Percentiles rank a stretch among this genome's conserved stretches.
Evolutionary conservation across 2,329 filamentous ascomycete genomes (phyloP).

Genomic region (Fonsecaea pugnacius): DNA sequence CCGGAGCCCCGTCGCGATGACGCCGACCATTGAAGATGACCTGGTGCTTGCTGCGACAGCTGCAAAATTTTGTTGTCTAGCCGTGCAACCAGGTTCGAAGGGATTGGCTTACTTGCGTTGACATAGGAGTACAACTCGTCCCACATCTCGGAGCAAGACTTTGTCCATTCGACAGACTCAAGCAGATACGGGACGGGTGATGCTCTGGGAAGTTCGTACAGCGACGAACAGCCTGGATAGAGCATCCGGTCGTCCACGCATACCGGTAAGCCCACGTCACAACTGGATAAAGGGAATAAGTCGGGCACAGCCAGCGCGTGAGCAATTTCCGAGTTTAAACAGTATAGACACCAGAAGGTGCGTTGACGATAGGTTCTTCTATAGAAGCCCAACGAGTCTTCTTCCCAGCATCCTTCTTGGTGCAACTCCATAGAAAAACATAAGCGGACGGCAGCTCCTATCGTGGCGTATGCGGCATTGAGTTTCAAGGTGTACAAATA

Average conservation of each 20-base stretch:
- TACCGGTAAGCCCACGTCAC: background rate
- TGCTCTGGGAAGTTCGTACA: background rate
- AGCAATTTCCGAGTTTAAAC: conserved; percentile 2
- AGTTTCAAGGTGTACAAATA: background rate
- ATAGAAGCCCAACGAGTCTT: background rate
- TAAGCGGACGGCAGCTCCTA: background rate
- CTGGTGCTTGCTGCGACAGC: background rate
- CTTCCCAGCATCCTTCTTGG: background rate
- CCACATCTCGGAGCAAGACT: background rate
- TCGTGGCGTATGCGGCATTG: conserved; percentile 4
- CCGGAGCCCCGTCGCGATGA: background rate
- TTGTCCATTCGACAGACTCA: background rate
- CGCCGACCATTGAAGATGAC: background rate
- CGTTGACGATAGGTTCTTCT: conserved; percentile 1
- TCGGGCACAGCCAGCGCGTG: background rate
- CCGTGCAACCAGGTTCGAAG: background rate
- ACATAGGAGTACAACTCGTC: background rate
- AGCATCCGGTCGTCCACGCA: conserved; percentile 5
- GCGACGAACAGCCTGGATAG: background rate
- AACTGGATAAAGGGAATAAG: background rate
- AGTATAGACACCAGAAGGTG: conserved; percentile 5
- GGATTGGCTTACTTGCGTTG: background rate
- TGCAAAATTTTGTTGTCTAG: conserved; percentile 1
- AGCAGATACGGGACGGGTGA: background rate
- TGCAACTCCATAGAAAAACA: background rate